Evolutionary conservation across 2,329 filamentous ascomycete genomes (phyloP).

Genomic region (Verticillium zaregamsianum): DNA sequence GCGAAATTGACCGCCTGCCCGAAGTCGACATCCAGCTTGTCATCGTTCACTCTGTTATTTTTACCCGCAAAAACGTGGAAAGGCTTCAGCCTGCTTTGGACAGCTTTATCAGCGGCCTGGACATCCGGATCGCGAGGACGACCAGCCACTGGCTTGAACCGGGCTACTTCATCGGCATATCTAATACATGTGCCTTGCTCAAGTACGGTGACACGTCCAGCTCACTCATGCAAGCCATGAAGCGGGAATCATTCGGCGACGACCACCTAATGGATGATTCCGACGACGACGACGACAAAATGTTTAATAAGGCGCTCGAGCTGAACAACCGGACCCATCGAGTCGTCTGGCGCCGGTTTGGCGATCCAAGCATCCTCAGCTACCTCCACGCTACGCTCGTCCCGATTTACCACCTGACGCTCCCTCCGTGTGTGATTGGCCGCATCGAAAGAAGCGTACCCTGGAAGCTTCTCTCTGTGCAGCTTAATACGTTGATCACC

Average conservation of each 20-base stretch:
- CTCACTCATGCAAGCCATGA: neutral
- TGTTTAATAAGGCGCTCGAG: slow-evolving; percentile 25
- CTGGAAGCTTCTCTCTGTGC: slow-evolving; percentile 44
- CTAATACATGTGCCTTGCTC: slow-evolving; percentile 48
- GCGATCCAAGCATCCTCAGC: slow-evolving; percentile 55
- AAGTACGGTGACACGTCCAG: slow-evolving; percentile 38
- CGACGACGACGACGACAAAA: neutral
- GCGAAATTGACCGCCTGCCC: slow-evolving; percentile 28
- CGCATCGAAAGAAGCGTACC: slow-evolving; percentile 42
- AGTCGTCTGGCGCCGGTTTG: slow-evolving; percentile 45
- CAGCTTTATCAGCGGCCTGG: slow-evolving; percentile 50
- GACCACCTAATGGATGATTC: neutral
- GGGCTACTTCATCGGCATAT: slow-evolving; percentile 54
- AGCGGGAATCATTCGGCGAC: neutral
- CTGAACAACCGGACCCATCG: slow-evolving; percentile 40
- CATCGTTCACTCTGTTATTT: slow-evolving; percentile 60
- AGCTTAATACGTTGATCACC: slow-evolving; percentile 32
- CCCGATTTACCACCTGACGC: slow-evolving; percentile 47
- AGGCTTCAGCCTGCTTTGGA: slow-evolving; percentile 38
- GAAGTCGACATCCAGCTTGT: slow-evolving; percentile 58
- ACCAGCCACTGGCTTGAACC: slow-evolving; percentile 48
- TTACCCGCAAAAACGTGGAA: slow-evolving; percentile 45
- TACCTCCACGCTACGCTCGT: slow-evolving; percentile 60
- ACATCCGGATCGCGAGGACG: slow-evolving; percentile 50
- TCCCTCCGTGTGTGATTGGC: slow-evolving; percentile 22